A percentile compares a stretch with the other conserved stretches of the same genome.
Evolutionary conservation across 176 grass and related monocot species (phyloP).

Genomic region (Musa schizocarpa): DNA sequence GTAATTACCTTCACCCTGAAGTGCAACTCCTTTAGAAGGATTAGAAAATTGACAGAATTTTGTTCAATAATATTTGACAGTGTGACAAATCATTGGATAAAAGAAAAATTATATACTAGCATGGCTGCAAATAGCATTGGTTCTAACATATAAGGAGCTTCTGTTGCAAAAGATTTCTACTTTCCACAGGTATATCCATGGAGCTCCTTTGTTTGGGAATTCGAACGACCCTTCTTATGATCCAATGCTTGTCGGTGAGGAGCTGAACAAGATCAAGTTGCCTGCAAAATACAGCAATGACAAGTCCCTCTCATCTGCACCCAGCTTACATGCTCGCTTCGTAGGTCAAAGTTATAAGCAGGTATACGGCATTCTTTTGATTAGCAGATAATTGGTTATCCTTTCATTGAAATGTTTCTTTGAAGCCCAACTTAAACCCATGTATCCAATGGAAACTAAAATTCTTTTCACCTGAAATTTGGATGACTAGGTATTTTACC

Average conservation of each 20-base stretch:
- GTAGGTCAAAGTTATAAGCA: constrained; percentile 89
- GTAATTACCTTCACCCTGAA: no score
- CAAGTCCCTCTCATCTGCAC: constrained; percentile 1
- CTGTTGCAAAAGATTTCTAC: background rate
- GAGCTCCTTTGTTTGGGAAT: constrained; percentile 45
- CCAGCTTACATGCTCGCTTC: constrained; percentile 50
- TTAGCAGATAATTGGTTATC: background rate
- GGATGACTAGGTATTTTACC: background rate
- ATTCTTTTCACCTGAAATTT: no score
- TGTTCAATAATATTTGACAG: no score
- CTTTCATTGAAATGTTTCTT: no score
- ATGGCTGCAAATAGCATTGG: background rate
- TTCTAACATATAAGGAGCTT: background rate
- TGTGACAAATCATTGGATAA: background rate
- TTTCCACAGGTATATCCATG: constrained; percentile 61
- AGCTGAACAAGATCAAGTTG: constrained; percentile 30
- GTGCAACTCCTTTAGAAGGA: no score
- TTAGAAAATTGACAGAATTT: no score
- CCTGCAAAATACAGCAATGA: constrained; percentile 14
- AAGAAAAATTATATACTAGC: no score
- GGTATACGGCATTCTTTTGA: constrained; percentile 26
- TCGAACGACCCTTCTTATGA: constrained; percentile 28
- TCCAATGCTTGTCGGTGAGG: constrained; percentile 17
- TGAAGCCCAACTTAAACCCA: no score
- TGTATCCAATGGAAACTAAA: no score